phyloP scores from a whole-genome alignment of 768 basidiomycete species.

The Naematelia aurantialba region DNA sequence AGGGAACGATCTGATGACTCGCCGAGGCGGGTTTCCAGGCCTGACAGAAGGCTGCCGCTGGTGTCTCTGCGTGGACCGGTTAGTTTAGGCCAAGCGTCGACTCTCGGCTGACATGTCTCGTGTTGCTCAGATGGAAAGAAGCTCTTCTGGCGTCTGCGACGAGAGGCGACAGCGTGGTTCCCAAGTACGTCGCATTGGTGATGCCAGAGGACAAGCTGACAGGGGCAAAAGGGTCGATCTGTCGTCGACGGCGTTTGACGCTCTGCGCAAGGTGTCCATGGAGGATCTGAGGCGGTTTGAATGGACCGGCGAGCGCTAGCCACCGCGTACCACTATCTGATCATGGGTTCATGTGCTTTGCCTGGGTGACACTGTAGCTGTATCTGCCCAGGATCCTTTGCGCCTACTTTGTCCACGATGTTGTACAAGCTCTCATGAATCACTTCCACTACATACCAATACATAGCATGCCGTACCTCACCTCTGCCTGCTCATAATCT shows the following conservation, averaged over 20 bases:
- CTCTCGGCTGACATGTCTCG: too few relatives aligned
- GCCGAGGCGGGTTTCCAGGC: constrained; percentile 34
- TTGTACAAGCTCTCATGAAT: too few relatives aligned
- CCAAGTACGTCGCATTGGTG: constrained; percentile 20
- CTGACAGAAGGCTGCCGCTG: constrained; percentile 48
- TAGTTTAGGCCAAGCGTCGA: constrained; percentile 2
- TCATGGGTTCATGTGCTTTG: too few relatives aligned
- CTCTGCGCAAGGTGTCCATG: constrained; percentile 35
- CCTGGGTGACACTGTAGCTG: too few relatives aligned
- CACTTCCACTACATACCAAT: too few relatives aligned
- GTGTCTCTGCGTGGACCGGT: constrained; percentile 50
- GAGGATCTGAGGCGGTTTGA: constrained; percentile 46
- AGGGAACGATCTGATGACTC: constrained; percentile 49
- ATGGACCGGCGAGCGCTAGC: background rate
- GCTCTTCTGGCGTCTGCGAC: constrained; percentile 37
- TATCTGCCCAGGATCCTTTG: too few relatives aligned
- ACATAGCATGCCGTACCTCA: too few relatives aligned
- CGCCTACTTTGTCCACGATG: too few relatives aligned
- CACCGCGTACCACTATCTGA: too few relatives aligned
- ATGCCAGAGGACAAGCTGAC: constrained; percentile 9
- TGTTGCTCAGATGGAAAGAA: constrained; percentile 51
- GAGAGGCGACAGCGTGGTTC: constrained; percentile 36
- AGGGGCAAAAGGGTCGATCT: constrained; percentile 35
- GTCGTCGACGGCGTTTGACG: constrained; percentile 34
- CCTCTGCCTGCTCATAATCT: too few relatives aligned